Percentiles rank a stretch among this genome's conserved stretches.
Conservation (phyloP, 129 eudicot genomes). For the Ambrosia artemisiifolia region DNA sequence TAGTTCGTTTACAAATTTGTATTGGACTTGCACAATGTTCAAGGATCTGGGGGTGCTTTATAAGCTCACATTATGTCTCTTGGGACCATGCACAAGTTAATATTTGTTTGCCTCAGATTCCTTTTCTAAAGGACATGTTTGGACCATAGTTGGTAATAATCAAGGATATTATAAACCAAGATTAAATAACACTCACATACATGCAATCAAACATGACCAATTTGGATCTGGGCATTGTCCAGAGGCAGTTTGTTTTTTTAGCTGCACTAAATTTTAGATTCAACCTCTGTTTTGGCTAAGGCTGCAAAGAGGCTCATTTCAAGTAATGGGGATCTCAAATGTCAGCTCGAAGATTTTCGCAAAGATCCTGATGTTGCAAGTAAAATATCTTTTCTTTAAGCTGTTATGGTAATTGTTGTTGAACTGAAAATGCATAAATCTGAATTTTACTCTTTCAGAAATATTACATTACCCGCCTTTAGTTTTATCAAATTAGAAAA, state of each 20-base stretch:
- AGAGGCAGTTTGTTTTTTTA: conserved; percentile 1
- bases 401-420: conserved; percentile 6
- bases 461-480: neutral
- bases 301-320: conserved; percentile 84
- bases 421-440: conserved; percentile 5
- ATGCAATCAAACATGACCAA: conserved; percentile 6
- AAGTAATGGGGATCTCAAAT: conserved; percentile 73
- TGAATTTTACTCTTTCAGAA: conserved; percentile 4
- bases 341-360: conserved; percentile 65
- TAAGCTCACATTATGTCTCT: conserved; percentile 7
- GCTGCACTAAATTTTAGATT: conserved; percentile 1
- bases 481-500: neutral
- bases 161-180: no score
- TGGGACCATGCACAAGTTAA: conserved; percentile 4
- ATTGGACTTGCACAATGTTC: neutral
- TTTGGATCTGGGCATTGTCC: conserved; percentile 6
- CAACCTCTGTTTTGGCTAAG: conserved; percentile 32
- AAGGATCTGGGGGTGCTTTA: conserved; percentile 14
- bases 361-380: conserved; percentile 79
- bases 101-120: conserved; percentile 3
- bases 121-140: neutral
- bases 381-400: conserved; percentile 31
- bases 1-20: neutral
- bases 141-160: neutral
- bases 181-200: no score